Evolutionary conservation across 176 grass and related monocot genomes (phyloP).

Genomic region (Secale cereale): DNA sequence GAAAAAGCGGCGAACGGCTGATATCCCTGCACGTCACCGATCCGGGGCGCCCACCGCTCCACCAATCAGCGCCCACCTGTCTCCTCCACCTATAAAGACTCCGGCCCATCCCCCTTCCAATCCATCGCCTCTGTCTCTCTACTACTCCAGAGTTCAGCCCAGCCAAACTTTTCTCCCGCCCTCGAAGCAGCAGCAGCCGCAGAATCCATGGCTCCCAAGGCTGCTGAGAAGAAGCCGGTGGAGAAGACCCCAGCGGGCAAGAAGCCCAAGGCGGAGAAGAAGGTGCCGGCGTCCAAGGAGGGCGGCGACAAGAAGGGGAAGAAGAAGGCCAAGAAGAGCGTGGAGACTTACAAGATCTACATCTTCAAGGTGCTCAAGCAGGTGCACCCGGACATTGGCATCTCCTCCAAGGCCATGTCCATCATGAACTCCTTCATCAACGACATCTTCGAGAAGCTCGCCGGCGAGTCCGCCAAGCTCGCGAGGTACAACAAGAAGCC

Average conservation of each 20-base stretch:
- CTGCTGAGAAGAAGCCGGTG: background rate
- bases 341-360: conserved; percentile 95
- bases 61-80: conserved; percentile 8
- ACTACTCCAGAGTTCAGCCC: background rate
- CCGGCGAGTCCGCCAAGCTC: conserved; percentile 21
- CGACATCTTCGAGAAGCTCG: conserved; percentile 86
- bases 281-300: background rate
- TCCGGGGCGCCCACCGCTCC: background rate
- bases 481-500: conserved; percentile 63
- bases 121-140: background rate
- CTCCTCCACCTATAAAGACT: background rate
- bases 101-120: background rate
- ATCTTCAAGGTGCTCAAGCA: conserved; percentile 97
- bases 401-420: conserved; percentile 94
- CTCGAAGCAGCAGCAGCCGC: background rate
- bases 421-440: conserved; percentile 98
- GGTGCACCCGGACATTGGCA: conserved; percentile 79
- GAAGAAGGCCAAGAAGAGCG: conserved; percentile 52
- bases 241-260: background rate
- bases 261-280: background rate
- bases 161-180: background rate
- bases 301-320: conserved; percentile 29
- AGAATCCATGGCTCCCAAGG: background rate
- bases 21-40: background rate
- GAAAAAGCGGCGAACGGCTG: background rate